These are phyloP conservation scores for Scheffersomyces stipitis DNA, from an alignment of 805 yeast genomes.

Conservation along the genomic window DNA sequence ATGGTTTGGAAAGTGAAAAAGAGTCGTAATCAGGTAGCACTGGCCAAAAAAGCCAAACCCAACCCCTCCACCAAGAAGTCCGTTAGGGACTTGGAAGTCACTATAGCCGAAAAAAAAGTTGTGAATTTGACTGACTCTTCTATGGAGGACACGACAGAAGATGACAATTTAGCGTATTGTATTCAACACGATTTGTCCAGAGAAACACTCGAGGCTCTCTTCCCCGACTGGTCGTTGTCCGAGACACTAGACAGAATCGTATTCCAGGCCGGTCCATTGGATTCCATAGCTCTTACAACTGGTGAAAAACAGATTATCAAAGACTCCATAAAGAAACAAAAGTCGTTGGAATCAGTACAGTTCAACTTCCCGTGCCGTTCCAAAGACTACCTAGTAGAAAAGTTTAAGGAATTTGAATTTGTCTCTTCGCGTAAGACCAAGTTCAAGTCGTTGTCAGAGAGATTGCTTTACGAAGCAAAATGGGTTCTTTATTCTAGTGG, in stretches of 20 bases:
- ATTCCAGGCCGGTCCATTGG: not conserved
- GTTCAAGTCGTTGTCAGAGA: constrained; percentile 28
- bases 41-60: too few species aligned
- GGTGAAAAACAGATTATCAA: constrained; percentile 25
- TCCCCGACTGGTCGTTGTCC: constrained; percentile 2
- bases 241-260: constrained; percentile 6
- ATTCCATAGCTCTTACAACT: constrained; percentile 16
- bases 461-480: constrained; percentile 38
- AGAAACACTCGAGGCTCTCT: not conserved
- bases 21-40: too few species aligned
- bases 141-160: not conserved
- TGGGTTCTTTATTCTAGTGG: constrained; percentile 30
- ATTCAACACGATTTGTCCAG: constrained; percentile 4
- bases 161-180: not conserved
- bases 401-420: constrained; percentile 21
- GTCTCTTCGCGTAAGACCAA: constrained; percentile 26
- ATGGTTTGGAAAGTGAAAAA: too few species aligned
- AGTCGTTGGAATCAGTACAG: constrained; percentile 11
- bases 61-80: too few species aligned
- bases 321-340: constrained; percentile 11
- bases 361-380: constrained; percentile 26
- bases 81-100: too few species aligned
- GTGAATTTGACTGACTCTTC: too few species aligned
- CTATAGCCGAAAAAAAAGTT: too few species aligned
- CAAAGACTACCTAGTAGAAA: constrained; percentile 17